phyloP scores from a whole-genome alignment of 257 asterid genomes.

The Lavandula angustifolia region DNA sequence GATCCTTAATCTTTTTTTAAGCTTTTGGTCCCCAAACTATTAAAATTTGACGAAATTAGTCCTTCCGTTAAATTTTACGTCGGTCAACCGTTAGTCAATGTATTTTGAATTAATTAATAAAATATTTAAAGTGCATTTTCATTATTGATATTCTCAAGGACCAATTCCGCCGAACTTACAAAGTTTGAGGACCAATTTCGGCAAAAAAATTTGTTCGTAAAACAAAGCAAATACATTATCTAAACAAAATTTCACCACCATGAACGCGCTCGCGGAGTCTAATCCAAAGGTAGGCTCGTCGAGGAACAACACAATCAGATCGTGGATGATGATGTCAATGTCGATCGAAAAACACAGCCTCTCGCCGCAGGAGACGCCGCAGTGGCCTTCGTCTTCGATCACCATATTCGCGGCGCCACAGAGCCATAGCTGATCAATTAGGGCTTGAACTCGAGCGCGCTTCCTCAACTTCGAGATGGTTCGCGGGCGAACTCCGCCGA shows the following conservation, averaged over 20 bases:
- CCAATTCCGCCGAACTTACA: too few species aligned
- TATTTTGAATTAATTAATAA: too few species aligned
- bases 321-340: slow-evolving; percentile 59
- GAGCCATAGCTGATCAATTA: slow-evolving; percentile 56
- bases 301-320: slow-evolving; percentile 56
- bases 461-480: slow-evolving; percentile 46
- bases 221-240: too few species aligned
- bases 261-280: slow-evolving; percentile 59
- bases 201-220: too few species aligned
- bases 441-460: slow-evolving; percentile 47
- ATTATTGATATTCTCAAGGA: too few species aligned
- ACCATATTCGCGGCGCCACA: slow-evolving; percentile 48
- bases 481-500: slow-evolving; percentile 57
- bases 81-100: too few species aligned
- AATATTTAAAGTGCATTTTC: too few species aligned
- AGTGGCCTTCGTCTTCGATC: slow-evolving; percentile 62
- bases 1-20: too few species aligned
- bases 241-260: slow-evolving; percentile 61
- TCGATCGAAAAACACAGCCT: slow-evolving; percentile 58
- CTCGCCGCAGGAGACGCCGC: slow-evolving; percentile 62
- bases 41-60: too few species aligned
- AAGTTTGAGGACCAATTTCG: too few species aligned
- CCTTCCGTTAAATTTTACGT: too few species aligned
- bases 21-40: too few species aligned
- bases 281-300: slow-evolving; percentile 69